phyloP scores from a whole-genome alignment of 1,139 yeast genomes.

The Hyphopichia khmerensis region DNA sequence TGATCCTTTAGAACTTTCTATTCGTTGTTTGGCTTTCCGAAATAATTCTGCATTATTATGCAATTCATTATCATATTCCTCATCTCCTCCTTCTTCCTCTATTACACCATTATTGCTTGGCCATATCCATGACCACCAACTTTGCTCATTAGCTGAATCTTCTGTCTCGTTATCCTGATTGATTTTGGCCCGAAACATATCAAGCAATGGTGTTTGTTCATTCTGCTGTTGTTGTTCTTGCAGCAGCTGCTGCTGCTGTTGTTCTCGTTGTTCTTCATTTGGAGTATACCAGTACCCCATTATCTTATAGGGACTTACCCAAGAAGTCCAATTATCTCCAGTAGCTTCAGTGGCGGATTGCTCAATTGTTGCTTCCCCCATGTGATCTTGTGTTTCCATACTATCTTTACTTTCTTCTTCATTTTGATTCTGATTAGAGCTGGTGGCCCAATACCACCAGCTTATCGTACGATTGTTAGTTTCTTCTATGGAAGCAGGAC shows the following conservation, averaged over 20 bases:
- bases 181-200: not conserved
- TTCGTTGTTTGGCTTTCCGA: constrained; percentile 32
- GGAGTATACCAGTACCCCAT: not conserved
- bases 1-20: constrained; percentile 33
- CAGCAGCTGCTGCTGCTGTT: not conserved
- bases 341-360: not conserved
- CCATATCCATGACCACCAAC: constrained; percentile 21
- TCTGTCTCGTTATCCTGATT: not conserved
- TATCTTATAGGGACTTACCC: not conserved
- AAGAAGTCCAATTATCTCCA: not conserved
- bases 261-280: not conserved
- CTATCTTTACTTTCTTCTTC: not conserved
- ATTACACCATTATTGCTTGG: not conserved
- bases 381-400: not conserved
- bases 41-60: constrained; percentile 26
- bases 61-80: constrained; percentile 10
- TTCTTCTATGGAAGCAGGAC: not conserved
- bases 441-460: constrained; percentile 4
- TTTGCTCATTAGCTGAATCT: not conserved
- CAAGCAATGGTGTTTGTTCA: constrained; percentile 3
- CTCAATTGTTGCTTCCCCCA: constrained; percentile 3
- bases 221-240: not conserved
- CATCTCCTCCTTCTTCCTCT: constrained; percentile 18
- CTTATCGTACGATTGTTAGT: not conserved
- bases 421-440: not conserved